Evolutionary conservation across 768 basidiomycete species (phyloP), one percentile per base, ranked within the genome.

Genomic region (Galerina marginata): DNA sequence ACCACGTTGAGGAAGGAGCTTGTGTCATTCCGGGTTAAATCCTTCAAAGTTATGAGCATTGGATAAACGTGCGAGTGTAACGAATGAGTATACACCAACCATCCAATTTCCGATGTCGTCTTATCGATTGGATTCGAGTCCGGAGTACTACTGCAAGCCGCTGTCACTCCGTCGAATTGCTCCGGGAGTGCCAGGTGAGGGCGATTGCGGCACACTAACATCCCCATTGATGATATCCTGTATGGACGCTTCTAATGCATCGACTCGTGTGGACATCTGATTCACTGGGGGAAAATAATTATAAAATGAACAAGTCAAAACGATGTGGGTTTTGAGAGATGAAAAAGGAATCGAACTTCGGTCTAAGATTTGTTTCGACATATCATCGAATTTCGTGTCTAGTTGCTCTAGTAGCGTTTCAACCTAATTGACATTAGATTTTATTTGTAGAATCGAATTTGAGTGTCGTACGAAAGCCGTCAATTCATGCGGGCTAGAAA

Each of bases 211-310:
- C 40, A 86, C 75, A 64, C 81, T 86, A 14, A 84, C 73, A 60
- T 91, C 91, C 29, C 86, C 87, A 61, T 89, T 92, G 69, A 97
- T 95, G 49, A 96, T 91, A 68, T 96, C 95, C 65, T 95, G 93
- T 56, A 97, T 95, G 10, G 95, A 87, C 15, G 87, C 87, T 70
- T 97, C 95, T 33, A 97, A 80, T 15, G 91, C 85, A 68, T 97
- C 95, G 20, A 97, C 95, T 45, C 95, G 85, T 40, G 86, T 84
- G 1, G 95, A 96, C 95, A 96, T 97, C 67, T 94, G 91, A 56
- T 78, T 85, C 95, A 97, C 95, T 96, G 69, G 38, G n/a, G 16
- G 26, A 15, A 46, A 6, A 11, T 3, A 23, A 38, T n/a, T 16
- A 29, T 11, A 15, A 16, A 9, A 33, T 11, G 26, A 26, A 55